These are phyloP conservation scores for Sporothrix variecibatus DNA, from an alignment of 2,329 filamentous ascomycete species.

Conservation along the genomic window DNA sequence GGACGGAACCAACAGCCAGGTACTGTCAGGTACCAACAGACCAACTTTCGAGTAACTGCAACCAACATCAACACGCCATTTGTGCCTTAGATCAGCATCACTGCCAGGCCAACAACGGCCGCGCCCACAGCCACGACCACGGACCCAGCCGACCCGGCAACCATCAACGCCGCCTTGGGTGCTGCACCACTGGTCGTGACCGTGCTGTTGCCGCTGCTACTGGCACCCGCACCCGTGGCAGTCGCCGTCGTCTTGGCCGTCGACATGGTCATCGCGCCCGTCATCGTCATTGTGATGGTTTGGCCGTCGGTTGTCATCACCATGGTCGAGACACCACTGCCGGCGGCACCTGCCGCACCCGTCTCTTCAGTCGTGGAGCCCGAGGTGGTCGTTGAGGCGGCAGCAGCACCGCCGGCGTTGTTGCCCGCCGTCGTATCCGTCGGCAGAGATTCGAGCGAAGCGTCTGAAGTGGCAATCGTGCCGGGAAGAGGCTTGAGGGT, in stretches of 20 bases:
- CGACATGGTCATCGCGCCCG: conserved; percentile 19
- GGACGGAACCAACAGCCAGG: not conserved
- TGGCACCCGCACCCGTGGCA: not conserved
- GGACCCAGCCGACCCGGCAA: not conserved
- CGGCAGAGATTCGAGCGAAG: conserved; percentile 25
- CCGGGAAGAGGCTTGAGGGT: conserved; percentile 25
- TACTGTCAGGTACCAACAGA: not conserved
- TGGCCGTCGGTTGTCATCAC: conserved; percentile 29
- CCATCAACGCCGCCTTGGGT: not conserved
- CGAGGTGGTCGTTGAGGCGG: not conserved
- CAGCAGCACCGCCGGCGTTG: not conserved
- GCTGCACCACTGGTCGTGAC: not conserved
- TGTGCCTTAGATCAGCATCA: conserved; percentile 1
- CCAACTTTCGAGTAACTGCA: not conserved
- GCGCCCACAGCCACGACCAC: not conserved
- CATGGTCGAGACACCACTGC: conserved; percentile 28
- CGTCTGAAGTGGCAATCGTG: conserved; percentile 18
- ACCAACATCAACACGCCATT: not conserved
- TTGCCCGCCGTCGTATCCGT: conserved; percentile 11
- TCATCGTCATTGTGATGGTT: conserved; percentile 28
- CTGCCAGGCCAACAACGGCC: conserved; percentile 13
- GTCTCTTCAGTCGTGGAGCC: not conserved
- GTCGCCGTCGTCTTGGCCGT: conserved; percentile 21
- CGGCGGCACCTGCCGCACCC: not conserved
- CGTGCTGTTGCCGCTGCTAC: not conserved